Base-by-base conservation (phyloP, 2,329 filamentous ascomycete species). In the Diaporthe ampelina region DNA sequence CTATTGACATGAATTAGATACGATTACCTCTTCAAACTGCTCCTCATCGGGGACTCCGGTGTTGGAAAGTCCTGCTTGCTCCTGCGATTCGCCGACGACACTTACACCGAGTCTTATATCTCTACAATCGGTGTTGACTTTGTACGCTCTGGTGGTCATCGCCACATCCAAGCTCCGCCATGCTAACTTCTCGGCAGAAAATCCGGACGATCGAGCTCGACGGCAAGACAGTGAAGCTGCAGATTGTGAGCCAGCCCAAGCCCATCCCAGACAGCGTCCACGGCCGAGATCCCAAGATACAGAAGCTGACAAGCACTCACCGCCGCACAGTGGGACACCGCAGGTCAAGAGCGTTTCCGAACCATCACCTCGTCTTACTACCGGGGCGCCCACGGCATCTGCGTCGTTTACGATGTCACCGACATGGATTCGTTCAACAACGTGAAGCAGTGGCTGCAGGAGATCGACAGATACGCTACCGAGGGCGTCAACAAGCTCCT, bases 341-440 rank as follows among this genome's bases (percentile, higher is more conserved):
- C 97, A 79, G 97, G 97, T 80, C 97, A 99, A 88, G 97, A 99
- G 88, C 95, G 97, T 82, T 99, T 99, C 95, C 94, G 97, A 85
- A 99, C 97, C 81, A 99, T 99, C 88, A 99, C 97, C 77, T 98
- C 96, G 56, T 98, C 97, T 76, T 99, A 99, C 91, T 99, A 99
- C 90, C 95, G 97, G 83, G 97, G 97, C 82, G 97, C 97, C 79
- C 97, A 98, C 88, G 97, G 97, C 81, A 99, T 99, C 88, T 99
- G 97, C 88, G 96, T 99, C 80, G 97, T 99, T 84, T 99, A 98
- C 91, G 97, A 99, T 92, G 97, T 99, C 83, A 99, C 97, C 79
- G 97, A 99, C 85, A 98, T 98, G 96, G 97, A 98, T 86, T 98
- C 95, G 40, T 99, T 99, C 94, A 98, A 99, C 93, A 99, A 98